Conservation (phyloP, 2,329 filamentous ascomycete species). For the Arthroderma uncinatum region DNA sequence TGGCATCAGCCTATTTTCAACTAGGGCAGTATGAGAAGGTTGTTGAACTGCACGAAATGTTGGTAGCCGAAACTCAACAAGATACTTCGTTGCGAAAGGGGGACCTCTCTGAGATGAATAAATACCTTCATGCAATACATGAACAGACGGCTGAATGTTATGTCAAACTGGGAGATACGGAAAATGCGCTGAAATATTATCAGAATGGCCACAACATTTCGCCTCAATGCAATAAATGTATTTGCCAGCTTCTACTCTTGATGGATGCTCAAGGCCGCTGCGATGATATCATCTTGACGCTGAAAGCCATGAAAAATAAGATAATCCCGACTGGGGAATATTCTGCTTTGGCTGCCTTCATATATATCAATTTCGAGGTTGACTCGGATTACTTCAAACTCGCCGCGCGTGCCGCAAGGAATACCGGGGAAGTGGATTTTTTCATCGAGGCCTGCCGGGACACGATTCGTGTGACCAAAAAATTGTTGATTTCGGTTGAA, state of each 20-base stretch:
- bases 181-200: conserved; percentile 5
- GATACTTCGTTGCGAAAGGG: background rate
- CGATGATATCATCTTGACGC: conserved; percentile 9
- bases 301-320: conserved; percentile 9
- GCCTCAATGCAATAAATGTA: conserved; percentile 7
- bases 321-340: conserved; percentile 2
- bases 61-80: conserved; percentile 4
- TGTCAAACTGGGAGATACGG: conserved; percentile 5
- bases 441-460: conserved; percentile 9
- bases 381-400: background rate
- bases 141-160: conserved; percentile 8
- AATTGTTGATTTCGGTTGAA: conserved; percentile 3
- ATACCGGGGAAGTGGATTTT: conserved; percentile 11
- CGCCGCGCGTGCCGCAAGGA: conserved; percentile 4
- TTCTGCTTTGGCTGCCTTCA: conserved; percentile 3
- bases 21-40: conserved; percentile 12
- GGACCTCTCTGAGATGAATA: background rate
- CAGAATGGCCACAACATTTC: background rate
- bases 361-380: conserved; percentile 5
- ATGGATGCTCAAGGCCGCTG: background rate
- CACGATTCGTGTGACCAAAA: conserved; percentile 9
- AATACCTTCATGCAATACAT: background rate
- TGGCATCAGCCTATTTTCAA: conserved; percentile 7
- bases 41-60: conserved; percentile 8
- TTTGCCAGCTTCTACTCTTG: background rate